These are phyloP conservation scores for Scleroderma bovista DNA, from an alignment of 768 basidiomycete species.

Conservation along the genomic window DNA sequence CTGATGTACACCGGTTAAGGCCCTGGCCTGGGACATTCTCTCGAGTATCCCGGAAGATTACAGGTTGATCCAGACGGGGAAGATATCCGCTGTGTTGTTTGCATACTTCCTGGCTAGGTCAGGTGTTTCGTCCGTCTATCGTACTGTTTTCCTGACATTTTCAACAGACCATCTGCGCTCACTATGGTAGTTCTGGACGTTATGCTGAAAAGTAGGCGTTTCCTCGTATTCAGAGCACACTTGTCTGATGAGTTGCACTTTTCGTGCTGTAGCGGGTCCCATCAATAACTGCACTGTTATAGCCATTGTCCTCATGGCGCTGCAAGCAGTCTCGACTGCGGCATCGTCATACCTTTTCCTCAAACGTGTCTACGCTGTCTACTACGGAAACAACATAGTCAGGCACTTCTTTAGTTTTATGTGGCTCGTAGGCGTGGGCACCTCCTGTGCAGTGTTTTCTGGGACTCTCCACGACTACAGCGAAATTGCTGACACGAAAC, in stretches of 20 bases:
- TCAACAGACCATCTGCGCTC: conserved; percentile 12
- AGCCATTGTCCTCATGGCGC: background rate
- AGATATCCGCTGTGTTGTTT: conserved; percentile 11
- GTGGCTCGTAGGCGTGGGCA: conserved; percentile 23
- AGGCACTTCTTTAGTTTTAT: conserved; percentile 14
- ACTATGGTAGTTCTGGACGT: conserved; percentile 7
- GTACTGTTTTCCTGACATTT: conserved; percentile 3
- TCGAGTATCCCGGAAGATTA: conserved; percentile 19
- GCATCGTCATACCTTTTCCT: conserved; percentile 25
- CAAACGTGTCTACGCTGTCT: conserved; percentile 27
- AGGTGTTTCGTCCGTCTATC: background rate
- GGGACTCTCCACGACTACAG: conserved; percentile 7
- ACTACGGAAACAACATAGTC: conserved; percentile 10
- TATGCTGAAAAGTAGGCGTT: conserved; percentile 16
- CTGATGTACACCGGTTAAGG: conserved; percentile 9
- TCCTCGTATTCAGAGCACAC: background rate
- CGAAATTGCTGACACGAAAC: conserved; percentile 22
- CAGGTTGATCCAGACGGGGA: conserved; percentile 12
- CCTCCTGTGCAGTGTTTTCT: conserved; percentile 18
- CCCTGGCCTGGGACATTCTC: conserved; percentile 23
- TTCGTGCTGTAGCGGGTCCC: background rate
- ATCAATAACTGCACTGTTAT: background rate
- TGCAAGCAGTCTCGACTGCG: background rate
- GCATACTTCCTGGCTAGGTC: conserved; percentile 23
- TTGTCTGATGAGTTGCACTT: background rate